These are phyloP conservation scores for Ichthyophthirius multifiliis DNA, from an alignment of 169 alveolate genomes.

Conservation along the genomic window DNA sequence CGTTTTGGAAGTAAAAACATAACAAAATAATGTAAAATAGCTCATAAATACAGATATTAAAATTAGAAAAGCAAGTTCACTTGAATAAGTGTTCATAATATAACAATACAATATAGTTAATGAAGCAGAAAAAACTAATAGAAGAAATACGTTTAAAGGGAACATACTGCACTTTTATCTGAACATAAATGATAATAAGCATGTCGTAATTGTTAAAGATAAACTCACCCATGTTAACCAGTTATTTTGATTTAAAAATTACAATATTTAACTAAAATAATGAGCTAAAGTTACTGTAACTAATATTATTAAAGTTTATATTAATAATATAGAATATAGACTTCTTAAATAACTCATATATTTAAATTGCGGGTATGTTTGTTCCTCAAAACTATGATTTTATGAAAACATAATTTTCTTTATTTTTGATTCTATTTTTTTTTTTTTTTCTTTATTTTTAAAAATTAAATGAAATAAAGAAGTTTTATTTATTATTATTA, in stretches of 20 bases:
- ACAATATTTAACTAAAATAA: not conserved
- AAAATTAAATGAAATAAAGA: too few species aligned
- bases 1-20: not conserved
- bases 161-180: not conserved
- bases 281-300: not conserved
- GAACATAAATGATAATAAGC: not conserved
- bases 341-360: not conserved
- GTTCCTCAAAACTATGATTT: too few species aligned
- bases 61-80: not conserved
- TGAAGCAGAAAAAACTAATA: not conserved
- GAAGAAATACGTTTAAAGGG: not conserved
- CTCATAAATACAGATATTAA: not conserved
- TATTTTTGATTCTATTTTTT: too few species aligned
- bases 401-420: too few species aligned
- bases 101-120: not conserved
- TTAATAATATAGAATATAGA: not conserved
- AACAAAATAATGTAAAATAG: not conserved
- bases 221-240: not conserved
- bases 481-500: too few species aligned
- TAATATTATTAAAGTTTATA: not conserved
- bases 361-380: not conserved
- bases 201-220: not conserved
- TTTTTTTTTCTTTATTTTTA: too few species aligned
- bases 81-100: not conserved
- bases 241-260: not conserved